Evolutionary conservation across 2,329 filamentous ascomycete species (phyloP).

Genomic region (Trichoderma sp.): DNA sequence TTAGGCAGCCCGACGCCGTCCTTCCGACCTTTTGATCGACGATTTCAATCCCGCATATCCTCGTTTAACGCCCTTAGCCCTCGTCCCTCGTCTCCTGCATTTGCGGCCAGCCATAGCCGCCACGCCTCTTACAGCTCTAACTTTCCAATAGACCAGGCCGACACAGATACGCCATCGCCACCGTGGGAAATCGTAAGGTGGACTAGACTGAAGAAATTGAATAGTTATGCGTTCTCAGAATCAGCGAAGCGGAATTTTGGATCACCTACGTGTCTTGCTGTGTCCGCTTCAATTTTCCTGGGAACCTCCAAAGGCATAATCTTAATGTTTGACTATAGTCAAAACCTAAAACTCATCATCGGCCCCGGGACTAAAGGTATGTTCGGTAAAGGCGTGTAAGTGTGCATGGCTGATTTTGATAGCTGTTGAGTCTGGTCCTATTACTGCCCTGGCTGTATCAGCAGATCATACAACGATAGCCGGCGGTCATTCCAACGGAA

Average conservation of each 20-base stretch:
- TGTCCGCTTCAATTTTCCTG: conserved; percentile 85
- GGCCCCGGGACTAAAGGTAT: conserved; percentile 88
- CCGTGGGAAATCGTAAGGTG: conserved; percentile 98
- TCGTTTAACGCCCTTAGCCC: conserved; percentile 61
- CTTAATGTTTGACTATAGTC: conserved; percentile 95
- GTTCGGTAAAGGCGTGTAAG: not conserved
- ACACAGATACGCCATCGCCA: conserved; percentile 71
- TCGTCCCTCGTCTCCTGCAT: conserved; percentile 75
- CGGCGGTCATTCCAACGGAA: conserved; percentile 84
- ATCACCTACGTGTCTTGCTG: conserved; percentile 82
- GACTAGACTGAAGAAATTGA: conserved; percentile 90
- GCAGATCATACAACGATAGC: conserved; percentile 93
- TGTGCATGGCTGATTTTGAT: conserved; percentile 38
- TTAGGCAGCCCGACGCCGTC: conserved; percentile 75
- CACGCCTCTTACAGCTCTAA: conserved; percentile 79
- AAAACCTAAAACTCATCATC: conserved; percentile 91
- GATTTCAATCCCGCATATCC: conserved; percentile 85
- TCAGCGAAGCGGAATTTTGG: conserved; percentile 91
- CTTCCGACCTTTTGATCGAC: conserved; percentile 89
- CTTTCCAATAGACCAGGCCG: conserved; percentile 62
- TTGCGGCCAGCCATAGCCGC: conserved; percentile 76
- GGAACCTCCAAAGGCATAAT: conserved; percentile 95
- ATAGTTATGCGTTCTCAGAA: conserved; percentile 89
- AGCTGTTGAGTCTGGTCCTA: conserved; percentile 88
- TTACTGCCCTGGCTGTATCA: conserved; percentile 87